Evolutionary conservation across 169 alveolate genomes (phyloP).

Genomic region (Cryptosporidium sp.): DNA sequence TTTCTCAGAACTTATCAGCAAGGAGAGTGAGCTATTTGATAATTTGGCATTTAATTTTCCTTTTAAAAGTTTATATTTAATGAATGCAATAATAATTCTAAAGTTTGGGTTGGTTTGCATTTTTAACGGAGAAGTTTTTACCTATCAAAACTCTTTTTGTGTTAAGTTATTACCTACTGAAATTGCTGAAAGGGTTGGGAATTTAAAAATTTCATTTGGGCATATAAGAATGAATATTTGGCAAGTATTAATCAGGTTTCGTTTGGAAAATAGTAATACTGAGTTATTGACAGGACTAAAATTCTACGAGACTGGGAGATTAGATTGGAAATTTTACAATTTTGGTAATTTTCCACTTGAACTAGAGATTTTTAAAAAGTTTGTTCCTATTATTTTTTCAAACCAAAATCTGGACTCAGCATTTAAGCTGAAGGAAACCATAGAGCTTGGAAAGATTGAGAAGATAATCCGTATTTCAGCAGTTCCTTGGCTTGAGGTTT

Average conservation of each 20-base stretch:
- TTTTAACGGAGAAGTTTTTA: background rate
- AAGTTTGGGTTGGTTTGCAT: conserved; percentile 11
- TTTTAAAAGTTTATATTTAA: background rate
- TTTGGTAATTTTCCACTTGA: too few species aligned
- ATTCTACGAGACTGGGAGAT: conserved; percentile 47
- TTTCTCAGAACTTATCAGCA: background rate
- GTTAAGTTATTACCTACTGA: background rate
- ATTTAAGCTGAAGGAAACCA: background rate
- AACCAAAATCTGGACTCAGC: background rate
- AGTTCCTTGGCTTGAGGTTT: conserved; percentile 72
- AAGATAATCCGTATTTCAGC: background rate
- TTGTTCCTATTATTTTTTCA: conserved; percentile 9
- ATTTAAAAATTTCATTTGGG: background rate
- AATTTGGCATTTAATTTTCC: conserved; percentile 60
- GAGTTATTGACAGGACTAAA: background rate
- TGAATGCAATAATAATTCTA: background rate
- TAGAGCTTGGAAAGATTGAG: conserved; percentile 1
- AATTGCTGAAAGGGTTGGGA: background rate
- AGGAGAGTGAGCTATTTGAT: conserved; percentile 11
- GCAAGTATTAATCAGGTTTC: conserved; percentile 1
- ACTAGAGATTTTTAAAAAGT: background rate
- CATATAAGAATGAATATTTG: conserved; percentile 32
- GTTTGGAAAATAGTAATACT: background rate
- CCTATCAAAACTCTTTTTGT: background rate
- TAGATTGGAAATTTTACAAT: conserved; percentile 26